phyloP scores from a whole-genome alignment of 768 basidiomycete genomes.

The Rhizopogon roseolus region DNA sequence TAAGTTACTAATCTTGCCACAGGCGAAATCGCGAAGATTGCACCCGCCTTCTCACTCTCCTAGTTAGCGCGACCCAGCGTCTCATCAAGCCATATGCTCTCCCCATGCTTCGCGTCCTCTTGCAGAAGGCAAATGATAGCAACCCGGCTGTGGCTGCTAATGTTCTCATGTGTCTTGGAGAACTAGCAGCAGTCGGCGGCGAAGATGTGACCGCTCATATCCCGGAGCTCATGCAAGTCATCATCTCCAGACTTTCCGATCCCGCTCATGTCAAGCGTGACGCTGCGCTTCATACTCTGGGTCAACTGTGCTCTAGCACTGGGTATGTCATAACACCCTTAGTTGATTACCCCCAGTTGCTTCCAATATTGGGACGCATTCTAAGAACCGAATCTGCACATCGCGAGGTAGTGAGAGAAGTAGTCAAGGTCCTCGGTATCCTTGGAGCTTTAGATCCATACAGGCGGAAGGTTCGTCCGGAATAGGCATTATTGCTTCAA shows the following conservation, averaged over 20 bases:
- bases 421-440: conserved; percentile 93
- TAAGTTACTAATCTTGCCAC: background rate
- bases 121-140: conserved; percentile 81
- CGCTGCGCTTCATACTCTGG: conserved; percentile 89
- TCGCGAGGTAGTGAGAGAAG: conserved; percentile 89
- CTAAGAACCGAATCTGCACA: conserved; percentile 80
- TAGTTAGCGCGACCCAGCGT: conserved; percentile 88
- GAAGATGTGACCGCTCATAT: conserved; percentile 86
- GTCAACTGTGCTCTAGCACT: conserved; percentile 93
- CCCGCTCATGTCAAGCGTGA: conserved; percentile 86
- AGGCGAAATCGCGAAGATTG: conserved; percentile 90
- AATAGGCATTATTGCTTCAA: background rate
- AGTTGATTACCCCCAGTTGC: conserved; percentile 84
- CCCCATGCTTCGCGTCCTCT: conserved; percentile 88
- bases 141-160: conserved; percentile 89
- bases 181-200: conserved; percentile 88
- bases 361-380: conserved; percentile 82
- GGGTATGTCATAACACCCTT: conserved; percentile 92
- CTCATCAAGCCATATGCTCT: conserved; percentile 95
- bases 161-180: conserved; percentile 91
- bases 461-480: conserved; percentile 69
- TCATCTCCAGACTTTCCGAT: conserved; percentile 87
- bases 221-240: conserved; percentile 83
- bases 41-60: conserved; percentile 80
- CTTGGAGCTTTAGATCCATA: conserved; percentile 96